These are phyloP conservation scores for Gossypium thurberi DNA, from an alignment of 345 rosid species.

Conservation along the genomic window DNA sequence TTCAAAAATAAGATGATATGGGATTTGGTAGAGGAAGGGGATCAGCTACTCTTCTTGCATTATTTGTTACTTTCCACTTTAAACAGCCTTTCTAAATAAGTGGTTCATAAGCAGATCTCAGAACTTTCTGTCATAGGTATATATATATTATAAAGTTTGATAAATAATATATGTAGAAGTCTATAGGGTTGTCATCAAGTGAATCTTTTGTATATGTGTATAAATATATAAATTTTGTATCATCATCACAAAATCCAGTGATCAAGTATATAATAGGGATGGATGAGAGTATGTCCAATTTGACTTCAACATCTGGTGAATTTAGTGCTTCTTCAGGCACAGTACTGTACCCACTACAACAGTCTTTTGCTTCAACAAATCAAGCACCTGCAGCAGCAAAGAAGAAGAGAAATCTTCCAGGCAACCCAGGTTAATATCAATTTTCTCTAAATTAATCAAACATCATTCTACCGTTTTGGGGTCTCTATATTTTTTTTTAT, in stretches of 20 bases:
- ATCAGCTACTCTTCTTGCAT: conserved; percentile 10
- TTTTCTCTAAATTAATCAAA: neutral
- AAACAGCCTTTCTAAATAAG: conserved; percentile 35
- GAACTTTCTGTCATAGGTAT: conserved; percentile 9
- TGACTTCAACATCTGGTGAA: conserved; percentile 70
- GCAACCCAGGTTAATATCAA: conserved; percentile 39
- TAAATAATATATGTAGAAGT: neutral
- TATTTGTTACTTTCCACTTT: conserved; percentile 20
- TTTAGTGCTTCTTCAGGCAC: conserved; percentile 53
- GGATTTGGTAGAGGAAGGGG: too few species aligned
- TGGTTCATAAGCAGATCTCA: conserved; percentile 30
- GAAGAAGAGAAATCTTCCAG: conserved; percentile 55
- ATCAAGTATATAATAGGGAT: neutral
- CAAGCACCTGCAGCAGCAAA: conserved; percentile 29
- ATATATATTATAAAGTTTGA: conserved; percentile 8
- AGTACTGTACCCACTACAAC: conserved; percentile 23
- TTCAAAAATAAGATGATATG: neutral
- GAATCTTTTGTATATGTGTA: too few species aligned
- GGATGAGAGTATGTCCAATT: conserved; percentile 64
- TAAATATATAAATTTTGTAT: neutral
- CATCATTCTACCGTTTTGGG: neutral
- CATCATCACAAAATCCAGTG: neutral
- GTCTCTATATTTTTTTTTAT: neutral
- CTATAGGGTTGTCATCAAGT: too few species aligned
- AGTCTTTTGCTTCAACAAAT: conserved; percentile 34